These are phyloP conservation scores for Hypoxylon subgilvum DNA, from an alignment of 495 filamentous ascomycete genomes.

Conservation along the genomic window DNA sequence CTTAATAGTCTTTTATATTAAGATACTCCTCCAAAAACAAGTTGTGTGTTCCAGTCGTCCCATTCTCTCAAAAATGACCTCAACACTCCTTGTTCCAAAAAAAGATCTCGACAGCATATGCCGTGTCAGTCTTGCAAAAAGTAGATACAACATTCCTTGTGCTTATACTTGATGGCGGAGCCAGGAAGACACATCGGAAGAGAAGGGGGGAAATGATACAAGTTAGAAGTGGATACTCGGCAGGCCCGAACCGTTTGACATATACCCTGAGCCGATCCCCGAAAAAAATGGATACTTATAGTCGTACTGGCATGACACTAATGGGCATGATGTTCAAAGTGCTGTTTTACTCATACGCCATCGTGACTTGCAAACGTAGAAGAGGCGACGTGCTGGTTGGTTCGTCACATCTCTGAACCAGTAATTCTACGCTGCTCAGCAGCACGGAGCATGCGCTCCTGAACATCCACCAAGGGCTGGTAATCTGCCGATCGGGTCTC, in stretches of 20 bases:
- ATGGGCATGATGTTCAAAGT: slow-evolving; percentile 13
- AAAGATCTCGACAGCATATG: background rate
- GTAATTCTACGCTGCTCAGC: slow-evolving; percentile 40
- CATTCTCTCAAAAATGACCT: too few species aligned
- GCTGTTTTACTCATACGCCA: background rate
- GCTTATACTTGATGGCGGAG: too few species aligned
- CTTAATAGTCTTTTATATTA: too few species aligned
- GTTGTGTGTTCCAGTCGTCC: too few species aligned
- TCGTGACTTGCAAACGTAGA: background rate
- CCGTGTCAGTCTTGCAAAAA: background rate
- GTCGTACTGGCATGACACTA: slow-evolving; percentile 31
- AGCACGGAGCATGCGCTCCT: slow-evolving; percentile 41
- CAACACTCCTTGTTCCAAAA: too few species aligned
- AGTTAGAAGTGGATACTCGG: too few species aligned
- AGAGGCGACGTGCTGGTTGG: background rate
- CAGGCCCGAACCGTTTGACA: slow-evolving; percentile 4
- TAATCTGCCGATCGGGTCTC: slow-evolving; percentile 39
- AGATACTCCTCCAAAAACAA: too few species aligned
- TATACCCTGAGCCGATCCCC: slow-evolving; percentile 30
- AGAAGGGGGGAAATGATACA: too few species aligned
- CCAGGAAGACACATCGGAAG: too few species aligned
- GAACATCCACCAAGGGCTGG: slow-evolving; percentile 31
- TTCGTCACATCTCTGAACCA: slow-evolving; percentile 39
- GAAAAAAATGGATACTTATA: slow-evolving; percentile 40
- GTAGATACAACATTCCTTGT: too few species aligned